Evolutionary conservation across 23 red algal genomes (phyloP), one percentile per base, ranked within the genome.

Genomic region (Gracilaria domingensis): DNA sequence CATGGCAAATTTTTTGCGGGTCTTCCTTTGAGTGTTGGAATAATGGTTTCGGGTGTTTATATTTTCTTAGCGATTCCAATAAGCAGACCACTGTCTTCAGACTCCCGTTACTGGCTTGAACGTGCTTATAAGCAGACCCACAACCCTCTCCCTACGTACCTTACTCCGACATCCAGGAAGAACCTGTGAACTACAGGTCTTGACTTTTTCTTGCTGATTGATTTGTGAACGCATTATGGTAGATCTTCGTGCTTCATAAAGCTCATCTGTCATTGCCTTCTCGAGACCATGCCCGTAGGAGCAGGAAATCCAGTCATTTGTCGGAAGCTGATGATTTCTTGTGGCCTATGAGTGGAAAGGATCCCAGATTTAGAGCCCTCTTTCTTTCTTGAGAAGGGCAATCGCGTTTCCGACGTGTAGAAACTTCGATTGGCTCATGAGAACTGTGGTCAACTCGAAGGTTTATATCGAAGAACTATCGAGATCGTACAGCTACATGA

Each of bases 31-130:
- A 83, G 82, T 42, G 12, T 80, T 14, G 67, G 47, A 29, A 56
- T 94, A 39, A 88, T 88, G 75, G 84, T 35, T 0, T 36, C 65
- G 9, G 92, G 82, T 32, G 58, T 87, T 13, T 87, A 80, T 29
- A 54, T 94, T 40, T 94, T 94, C 50, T 35, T 94, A 26, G 70
- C 92, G 2, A 87, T 94, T 74, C 92, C 92, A 32, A 88, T 88
- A 44, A 88, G 75, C 64, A 5, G 92, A 21, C 92, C 92, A 28
- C 75, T 94, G 53, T 81, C 71, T 60, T 88, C 83, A 9, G 61
- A 65, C 34, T 82, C 83, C 11, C 71, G 92, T 21, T 94, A 75
- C 61, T 94, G 92, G 92, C 60, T 66, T 11, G 92, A 94, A 57
- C 53, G 83, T n/a, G 62, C 75, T 34, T 87, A 87, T 59, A 87